Evolutionary conservation across 495 filamentous ascomycete genomes (phyloP), one percentile per base, ranked within the genome.

Genomic region (Aspergillus campestris): DNA sequence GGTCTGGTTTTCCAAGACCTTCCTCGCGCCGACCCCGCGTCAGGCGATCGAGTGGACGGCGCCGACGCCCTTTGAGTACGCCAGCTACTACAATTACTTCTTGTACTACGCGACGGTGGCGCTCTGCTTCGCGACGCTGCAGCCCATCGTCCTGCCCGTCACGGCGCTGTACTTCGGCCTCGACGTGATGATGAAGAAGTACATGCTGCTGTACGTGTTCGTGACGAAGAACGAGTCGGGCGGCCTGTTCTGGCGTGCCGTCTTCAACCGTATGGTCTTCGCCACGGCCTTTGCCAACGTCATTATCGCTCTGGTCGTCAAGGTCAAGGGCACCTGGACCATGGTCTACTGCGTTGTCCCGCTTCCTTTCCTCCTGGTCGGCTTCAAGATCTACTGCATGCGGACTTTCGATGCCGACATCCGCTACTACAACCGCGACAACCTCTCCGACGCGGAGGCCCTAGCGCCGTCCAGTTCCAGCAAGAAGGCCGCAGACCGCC

Each of bases 151-250:
- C 5, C 74, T 99, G n/a, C 87, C 87, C 0, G 82, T 95, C 31
- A 87, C 86, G 0, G 90, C 90, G 1, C 56, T 97, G 13, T 99
- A 96, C 69, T 97, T 97, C 60, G 69, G 71, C 12, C 66, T 97
- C 37, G 92, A 99, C 60, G 80, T 82, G 12, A 86, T 82, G 63
- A 69, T 96, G 57, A 97, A 94, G 77, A 96, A 97, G 62, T 99
- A 99, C 62, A 68, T 95, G 28, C 66, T 98, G 35, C 69, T 97
- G 61, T 95, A 98, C 64, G 82, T 97, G 50, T 95, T 95, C 46
- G 75, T 95, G 45, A 99, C 92, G 18, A 98, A 96, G 65, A 91
- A 83, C 34, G 92, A 99, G 62, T 94, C 87, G 5, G 90, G 89
- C 15, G 92, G 94, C n/a, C 79, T 82, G 56, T 95, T 86, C 65